A percentile compares a stretch with the other conserved stretches of the same genome.
Evolutionary conservation across 1,284 basidiomycete genomes (phyloP).

Genomic region (Marasmius fiardii): DNA sequence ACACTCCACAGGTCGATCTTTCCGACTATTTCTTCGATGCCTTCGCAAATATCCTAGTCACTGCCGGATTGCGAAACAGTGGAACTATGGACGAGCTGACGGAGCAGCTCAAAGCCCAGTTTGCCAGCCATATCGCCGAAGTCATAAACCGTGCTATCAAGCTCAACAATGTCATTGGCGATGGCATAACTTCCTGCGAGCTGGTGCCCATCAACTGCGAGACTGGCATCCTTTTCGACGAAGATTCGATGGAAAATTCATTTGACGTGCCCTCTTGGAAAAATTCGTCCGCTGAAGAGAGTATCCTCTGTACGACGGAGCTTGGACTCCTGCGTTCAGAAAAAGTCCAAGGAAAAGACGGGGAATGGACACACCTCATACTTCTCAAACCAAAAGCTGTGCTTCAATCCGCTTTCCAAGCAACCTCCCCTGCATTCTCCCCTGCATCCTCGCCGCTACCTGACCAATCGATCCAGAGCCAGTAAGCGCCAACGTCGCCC

Average conservation of each 20-base stretch:
- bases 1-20: slow-evolving; percentile 24
- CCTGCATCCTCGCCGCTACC: neutral
- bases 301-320: slow-evolving; percentile 39
- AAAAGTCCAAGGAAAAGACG: slow-evolving; percentile 24
- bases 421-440: neutral
- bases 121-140: slow-evolving; percentile 20
- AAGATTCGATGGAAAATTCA: slow-evolving; percentile 40
- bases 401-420: slow-evolving; percentile 20
- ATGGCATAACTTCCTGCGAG: slow-evolving; percentile 49
- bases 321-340: slow-evolving; percentile 35
- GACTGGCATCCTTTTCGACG: slow-evolving; percentile 36
- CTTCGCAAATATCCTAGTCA: slow-evolving; percentile 41
- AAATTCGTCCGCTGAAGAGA: slow-evolving; percentile 16
- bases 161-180: slow-evolving; percentile 48
- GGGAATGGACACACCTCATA: slow-evolving; percentile 25
- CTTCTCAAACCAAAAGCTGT: slow-evolving; percentile 31
- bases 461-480: neutral
- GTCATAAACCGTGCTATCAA: slow-evolving; percentile 38
- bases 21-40: slow-evolving; percentile 31
- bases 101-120: slow-evolving; percentile 33
- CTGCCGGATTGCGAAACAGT: slow-evolving; percentile 32
- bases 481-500: too few relatives aligned
- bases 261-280: slow-evolving; percentile 22
- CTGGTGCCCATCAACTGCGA: slow-evolving; percentile 38
- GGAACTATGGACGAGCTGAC: slow-evolving; percentile 21